phyloP scores from a whole-genome alignment of 2,329 filamentous ascomycete genomes.

The Lachnellula suecica region DNA sequence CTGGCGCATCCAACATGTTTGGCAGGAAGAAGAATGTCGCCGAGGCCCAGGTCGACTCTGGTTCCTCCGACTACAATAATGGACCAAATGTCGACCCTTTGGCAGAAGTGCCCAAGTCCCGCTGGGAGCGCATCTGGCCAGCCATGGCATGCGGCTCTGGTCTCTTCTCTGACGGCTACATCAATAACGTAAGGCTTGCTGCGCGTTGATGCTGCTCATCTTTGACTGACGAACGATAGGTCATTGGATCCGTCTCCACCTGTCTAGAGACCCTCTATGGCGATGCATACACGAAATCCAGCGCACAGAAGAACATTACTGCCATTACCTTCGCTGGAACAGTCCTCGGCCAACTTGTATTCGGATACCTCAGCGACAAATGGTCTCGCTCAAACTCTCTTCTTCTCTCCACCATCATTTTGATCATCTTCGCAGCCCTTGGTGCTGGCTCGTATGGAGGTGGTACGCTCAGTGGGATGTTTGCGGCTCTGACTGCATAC shows the following conservation, averaged over 20 bases:
- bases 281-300: slow-evolving; percentile 64
- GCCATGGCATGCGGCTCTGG: slow-evolving; percentile 85
- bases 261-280: slow-evolving; percentile 70
- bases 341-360: slow-evolving; percentile 76
- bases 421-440: slow-evolving; percentile 82
- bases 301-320: slow-evolving; percentile 71
- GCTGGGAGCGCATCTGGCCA: slow-evolving; percentile 45
- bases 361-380: slow-evolving; percentile 79
- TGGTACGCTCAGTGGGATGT: slow-evolving; percentile 67
- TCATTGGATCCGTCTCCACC: slow-evolving; percentile 86
- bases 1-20: slow-evolving; percentile 11
- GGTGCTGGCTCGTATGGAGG: slow-evolving; percentile 75
- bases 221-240: slow-evolving; percentile 42
- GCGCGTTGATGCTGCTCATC: neutral
- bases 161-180: slow-evolving; percentile 87
- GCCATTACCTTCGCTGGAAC: slow-evolving; percentile 87
- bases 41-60: slow-evolving; percentile 4
- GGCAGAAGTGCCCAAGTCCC: slow-evolving; percentile 19
- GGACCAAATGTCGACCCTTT: slow-evolving; percentile 14
- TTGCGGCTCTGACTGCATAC: slow-evolving; percentile 78
- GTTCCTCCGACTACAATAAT: neutral
- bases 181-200: slow-evolving; percentile 67
- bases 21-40: slow-evolving; percentile 10
- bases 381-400: slow-evolving; percentile 84
- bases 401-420: slow-evolving; percentile 75